Percentiles rank a stretch among this genome's conserved stretches.
Evolutionary conservation across 2,329 filamentous ascomycete species (phyloP).

Genomic region (Aspergillus proliferans): DNA sequence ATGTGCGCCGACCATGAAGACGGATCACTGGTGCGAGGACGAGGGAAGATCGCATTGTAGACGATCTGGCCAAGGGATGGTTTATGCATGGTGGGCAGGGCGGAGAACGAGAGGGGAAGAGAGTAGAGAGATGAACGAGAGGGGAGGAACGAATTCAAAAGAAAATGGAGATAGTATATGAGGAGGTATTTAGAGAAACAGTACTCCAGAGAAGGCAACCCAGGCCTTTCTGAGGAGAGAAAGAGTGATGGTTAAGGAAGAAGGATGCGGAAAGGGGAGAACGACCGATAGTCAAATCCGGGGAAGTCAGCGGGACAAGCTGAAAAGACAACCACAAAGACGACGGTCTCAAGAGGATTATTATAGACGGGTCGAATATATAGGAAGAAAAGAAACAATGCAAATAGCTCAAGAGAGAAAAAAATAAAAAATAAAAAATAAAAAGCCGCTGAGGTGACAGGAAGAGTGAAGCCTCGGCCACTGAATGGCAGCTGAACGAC

Average conservation of each 20-base stretch:
- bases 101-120: constrained; percentile 1
- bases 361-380: neutral
- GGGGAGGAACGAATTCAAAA: constrained; percentile 1
- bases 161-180: neutral
- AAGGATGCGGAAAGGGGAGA: neutral
- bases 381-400: neutral
- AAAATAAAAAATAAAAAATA: neutral
- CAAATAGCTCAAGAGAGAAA: neutral
- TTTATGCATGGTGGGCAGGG: constrained; percentile 48
- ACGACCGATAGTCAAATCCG: neutral
- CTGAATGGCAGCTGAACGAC: neutral
- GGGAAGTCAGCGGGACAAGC: neutral
- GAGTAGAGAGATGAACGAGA: constrained; percentile 3
- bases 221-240: constrained; percentile 1
- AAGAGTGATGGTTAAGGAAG: neutral
- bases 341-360: neutral
- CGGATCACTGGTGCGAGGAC: constrained; percentile 51
- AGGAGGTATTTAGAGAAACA: neutral
- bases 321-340: neutral
- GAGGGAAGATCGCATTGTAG: constrained; percentile 54
- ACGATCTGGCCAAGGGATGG: constrained; percentile 54
- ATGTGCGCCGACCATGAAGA: constrained; percentile 55
- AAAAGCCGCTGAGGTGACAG: neutral
- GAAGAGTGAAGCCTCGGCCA: neutral
- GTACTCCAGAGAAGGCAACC: neutral